Conservation (phyloP, 169 alveolate genomes). For the Eimeria tenella region DNA sequence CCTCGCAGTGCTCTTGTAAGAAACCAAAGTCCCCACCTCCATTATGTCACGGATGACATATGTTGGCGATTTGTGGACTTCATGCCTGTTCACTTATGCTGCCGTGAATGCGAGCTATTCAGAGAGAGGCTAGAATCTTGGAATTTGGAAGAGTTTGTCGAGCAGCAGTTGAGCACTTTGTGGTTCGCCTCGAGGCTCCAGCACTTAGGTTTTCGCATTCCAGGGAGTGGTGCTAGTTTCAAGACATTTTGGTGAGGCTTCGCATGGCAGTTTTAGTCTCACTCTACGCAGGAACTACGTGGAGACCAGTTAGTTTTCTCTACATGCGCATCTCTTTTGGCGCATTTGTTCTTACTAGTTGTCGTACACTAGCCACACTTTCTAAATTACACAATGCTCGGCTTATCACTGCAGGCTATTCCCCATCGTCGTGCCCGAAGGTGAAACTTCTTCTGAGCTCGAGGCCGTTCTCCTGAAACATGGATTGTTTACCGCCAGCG, state of each 20-base stretch:
- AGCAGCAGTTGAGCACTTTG: constrained; percentile 31
- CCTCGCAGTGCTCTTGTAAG: constrained; percentile 63
- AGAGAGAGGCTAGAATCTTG: constrained; percentile 56
- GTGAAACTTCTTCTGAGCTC: constrained; percentile 2
- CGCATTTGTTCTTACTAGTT: no score
- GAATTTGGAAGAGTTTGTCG: constrained; percentile 48
- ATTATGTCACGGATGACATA: background rate
- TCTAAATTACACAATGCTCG: no score
- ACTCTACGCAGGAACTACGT: background rate
- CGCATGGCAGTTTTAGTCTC: background rate
- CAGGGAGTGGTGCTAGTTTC: constrained; percentile 52
- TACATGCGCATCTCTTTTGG: no score
- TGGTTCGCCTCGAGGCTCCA: constrained; percentile 53
- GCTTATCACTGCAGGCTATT: constrained; percentile 21
- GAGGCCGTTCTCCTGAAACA: constrained; percentile 50
- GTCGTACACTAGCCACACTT: no score
- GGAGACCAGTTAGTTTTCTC: background rate
- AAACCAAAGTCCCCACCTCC: background rate
- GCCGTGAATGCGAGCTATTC: background rate
- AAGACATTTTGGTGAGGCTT: constrained; percentile 57
- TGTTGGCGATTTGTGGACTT: background rate
- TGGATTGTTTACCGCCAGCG: constrained; percentile 63
- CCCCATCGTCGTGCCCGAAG: constrained; percentile 37
- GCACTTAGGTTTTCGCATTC: constrained; percentile 31
- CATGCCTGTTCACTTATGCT: background rate